Conservation (phyloP, 192 early-diverging fungal species). For the Backusella macrospora region DNA sequence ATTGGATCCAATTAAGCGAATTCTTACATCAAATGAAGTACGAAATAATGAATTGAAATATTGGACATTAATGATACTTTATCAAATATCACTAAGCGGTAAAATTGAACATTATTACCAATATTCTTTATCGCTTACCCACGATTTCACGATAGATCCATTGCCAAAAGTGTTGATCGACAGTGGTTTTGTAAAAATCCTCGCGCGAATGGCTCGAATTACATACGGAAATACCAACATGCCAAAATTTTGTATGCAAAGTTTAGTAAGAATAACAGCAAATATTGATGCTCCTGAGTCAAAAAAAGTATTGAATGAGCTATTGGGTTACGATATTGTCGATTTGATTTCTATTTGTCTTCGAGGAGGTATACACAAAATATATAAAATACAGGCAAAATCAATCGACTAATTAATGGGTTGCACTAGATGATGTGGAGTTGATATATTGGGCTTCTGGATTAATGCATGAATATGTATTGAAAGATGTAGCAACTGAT, state of each 20-base stretch:
- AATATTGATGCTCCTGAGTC: constrained; percentile 54
- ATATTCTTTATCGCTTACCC: background rate
- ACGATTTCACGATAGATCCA: constrained; percentile 41
- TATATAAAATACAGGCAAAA: background rate
- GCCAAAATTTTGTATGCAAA: constrained; percentile 81
- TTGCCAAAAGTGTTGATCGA: constrained; percentile 56
- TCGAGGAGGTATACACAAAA: constrained; percentile 53
- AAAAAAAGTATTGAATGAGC: constrained; percentile 49
- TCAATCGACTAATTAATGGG: background rate
- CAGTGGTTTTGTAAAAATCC: constrained; percentile 56
- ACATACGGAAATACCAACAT: constrained; percentile 84
- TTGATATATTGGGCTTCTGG: constrained; percentile 79
- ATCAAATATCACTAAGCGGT: constrained; percentile 73
- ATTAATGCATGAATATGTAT: constrained; percentile 77
- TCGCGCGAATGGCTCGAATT: constrained; percentile 69
- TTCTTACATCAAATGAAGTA: constrained; percentile 53
- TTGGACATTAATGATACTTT: constrained; percentile 76
- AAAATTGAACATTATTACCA: constrained; percentile 9
- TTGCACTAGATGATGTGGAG: constrained; percentile 68
- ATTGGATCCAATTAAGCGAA: constrained; percentile 56
- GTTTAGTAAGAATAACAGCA: constrained; percentile 69
- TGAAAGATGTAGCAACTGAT: constrained; percentile 63
- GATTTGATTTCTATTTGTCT: constrained; percentile 68
- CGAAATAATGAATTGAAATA: constrained; percentile 79
- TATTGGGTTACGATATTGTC: constrained; percentile 69